Evolutionary conservation across 257 asterid genomes (phyloP).

Genomic region (Solanum habrochaites): DNA sequence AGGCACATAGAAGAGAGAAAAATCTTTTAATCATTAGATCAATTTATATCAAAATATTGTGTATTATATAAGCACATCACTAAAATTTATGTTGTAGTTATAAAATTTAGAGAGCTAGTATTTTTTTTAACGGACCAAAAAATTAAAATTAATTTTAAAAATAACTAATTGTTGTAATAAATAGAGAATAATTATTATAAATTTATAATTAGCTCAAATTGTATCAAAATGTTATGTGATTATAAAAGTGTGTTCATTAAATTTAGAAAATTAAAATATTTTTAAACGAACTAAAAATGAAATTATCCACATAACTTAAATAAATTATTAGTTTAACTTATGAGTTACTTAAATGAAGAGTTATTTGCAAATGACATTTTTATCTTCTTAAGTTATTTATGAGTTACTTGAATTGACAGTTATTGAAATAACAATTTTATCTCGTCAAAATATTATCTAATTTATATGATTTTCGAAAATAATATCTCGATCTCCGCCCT

Average conservation of each 20-base stretch:
- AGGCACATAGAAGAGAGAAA: too few species aligned
- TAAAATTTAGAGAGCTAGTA: neutral
- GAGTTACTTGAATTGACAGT: too few species aligned
- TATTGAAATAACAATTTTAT: too few species aligned
- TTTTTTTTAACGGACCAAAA: too few species aligned
- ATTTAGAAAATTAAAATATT: neutral
- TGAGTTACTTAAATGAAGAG: neutral
- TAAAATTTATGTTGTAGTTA: too few species aligned
- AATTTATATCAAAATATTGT: too few species aligned
- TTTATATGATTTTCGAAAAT: too few species aligned
- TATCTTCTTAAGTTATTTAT: neutral
- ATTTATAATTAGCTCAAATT: neutral
- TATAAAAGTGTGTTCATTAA: neutral
- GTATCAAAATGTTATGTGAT: neutral
- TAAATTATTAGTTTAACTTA: neutral
- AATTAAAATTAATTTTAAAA: neutral
- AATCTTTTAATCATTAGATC: too few species aligned
- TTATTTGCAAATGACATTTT: too few species aligned
- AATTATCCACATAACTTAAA: neutral
- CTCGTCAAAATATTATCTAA: too few species aligned
- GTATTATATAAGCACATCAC: neutral
- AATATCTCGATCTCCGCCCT: too few species aligned
- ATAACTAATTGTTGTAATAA: neutral
- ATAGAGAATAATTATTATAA: neutral
- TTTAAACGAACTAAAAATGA: neutral